Base-by-base conservation (phyloP, 1,284 basidiomycete genomes). In the Cryptococcus hybrid region DNA sequence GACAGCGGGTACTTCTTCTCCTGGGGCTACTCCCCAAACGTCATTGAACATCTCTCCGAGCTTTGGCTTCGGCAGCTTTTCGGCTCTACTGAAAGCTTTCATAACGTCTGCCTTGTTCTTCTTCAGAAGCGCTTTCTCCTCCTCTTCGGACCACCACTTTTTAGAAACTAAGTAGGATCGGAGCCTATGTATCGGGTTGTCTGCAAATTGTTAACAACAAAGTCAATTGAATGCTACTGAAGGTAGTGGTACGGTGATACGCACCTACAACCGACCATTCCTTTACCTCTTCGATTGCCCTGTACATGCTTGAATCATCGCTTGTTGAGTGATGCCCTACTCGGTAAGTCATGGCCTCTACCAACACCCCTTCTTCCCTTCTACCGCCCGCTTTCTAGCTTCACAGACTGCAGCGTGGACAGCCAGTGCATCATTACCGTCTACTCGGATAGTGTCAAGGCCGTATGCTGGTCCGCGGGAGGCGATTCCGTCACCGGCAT, bases 311-410 rank as follows among this genome's bases (percentile, higher is more conserved):
- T 13, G 90, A 93, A 76, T 96, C 92, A 73, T 96, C 93, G 9
- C 90, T 93, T 0, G 92, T 96, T 12, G 90, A 92, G 75, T 96
- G 92, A 73, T 96, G 92, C n/a, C 92, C 89, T 3, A 96, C 87
- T 37, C 92, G 85, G 73, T 95, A 95, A 2, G 87, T 89, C 90
- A 95, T 93, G 5, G 90, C 89, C 79, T 97, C 93, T 55, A 97
- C 83, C 38, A 97, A 81, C 0, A 96, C 89, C 6, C 90, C 44
- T 90, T 84, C 38, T 89, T 87, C 55, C 88, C 85, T 62, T 88
- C 85, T 12, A 95, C 80, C 60, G 91, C 92, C 47, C 87, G 80
- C 56, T 81, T 78, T 51, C 91, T 81, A 6, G 89, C 94, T 69
- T 92, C 90, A 51, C 84, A 83, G 11, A 91, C 86, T 3, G 89